Evolutionary conservation across 192 early-diverging fungal genomes (phyloP).

Genomic region (Rhizoclosmatium sp.): DNA sequence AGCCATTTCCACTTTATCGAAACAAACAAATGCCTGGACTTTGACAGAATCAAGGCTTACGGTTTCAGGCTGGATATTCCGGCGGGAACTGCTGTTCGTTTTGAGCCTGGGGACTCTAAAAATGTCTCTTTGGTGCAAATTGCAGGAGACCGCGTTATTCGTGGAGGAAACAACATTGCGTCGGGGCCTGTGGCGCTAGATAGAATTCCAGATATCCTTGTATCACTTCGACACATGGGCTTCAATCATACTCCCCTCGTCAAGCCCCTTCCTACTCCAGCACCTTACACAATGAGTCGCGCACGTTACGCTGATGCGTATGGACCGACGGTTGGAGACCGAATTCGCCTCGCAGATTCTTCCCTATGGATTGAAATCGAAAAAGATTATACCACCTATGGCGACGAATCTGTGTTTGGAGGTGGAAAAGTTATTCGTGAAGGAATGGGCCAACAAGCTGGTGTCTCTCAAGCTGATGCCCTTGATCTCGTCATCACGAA

Average conservation of each 20-base stretch:
- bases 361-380: slow-evolving; percentile 77
- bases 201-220: slow-evolving; percentile 50
- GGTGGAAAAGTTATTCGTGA: slow-evolving; percentile 89
- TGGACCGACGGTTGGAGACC: slow-evolving; percentile 93
- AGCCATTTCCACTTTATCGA: slow-evolving; percentile 98
- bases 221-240: slow-evolving; percentile 54
- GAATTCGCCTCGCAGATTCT: slow-evolving; percentile 87
- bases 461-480: slow-evolving; percentile 69
- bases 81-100: slow-evolving; percentile 92
- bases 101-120: slow-evolving; percentile 95
- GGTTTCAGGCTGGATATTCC: slow-evolving; percentile 91
- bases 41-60: slow-evolving; percentile 86
- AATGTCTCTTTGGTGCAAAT: slow-evolving; percentile 84
- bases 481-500: slow-evolving; percentile 97
- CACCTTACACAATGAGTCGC: slow-evolving; percentile 75
- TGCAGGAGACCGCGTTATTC: slow-evolving; percentile 78
- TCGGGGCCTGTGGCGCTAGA: slow-evolving; percentile 66
- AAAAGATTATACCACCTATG: slow-evolving; percentile 87
- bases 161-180: slow-evolving; percentile 87
- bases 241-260: slow-evolving; percentile 73
- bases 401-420: slow-evolving; percentile 97
- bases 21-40: slow-evolving; percentile 78
- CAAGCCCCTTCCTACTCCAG: slow-evolving; percentile 52
- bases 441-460: slow-evolving; percentile 91
- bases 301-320: slow-evolving; percentile 88